These are phyloP conservation scores for Citrus mangshanensis DNA, from an alignment of 345 rosid species.

Conservation along the genomic window DNA sequence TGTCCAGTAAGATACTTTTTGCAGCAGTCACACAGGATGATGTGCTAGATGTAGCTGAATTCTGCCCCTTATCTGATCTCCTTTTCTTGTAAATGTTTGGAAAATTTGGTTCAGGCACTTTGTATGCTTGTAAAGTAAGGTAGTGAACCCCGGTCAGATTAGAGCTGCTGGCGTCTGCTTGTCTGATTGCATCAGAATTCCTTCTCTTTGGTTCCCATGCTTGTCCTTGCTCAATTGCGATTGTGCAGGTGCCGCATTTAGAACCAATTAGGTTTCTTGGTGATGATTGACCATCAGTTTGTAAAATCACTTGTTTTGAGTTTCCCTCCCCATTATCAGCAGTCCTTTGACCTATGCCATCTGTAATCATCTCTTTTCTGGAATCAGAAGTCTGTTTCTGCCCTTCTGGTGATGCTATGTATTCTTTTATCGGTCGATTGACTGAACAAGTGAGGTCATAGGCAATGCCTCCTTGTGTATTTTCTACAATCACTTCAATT, in stretches of 20 bases:
- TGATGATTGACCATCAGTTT: conserved; percentile 12
- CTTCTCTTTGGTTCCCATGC: conserved; percentile 31
- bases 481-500: conserved; percentile 26
- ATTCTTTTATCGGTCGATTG: conserved; percentile 25
- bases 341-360: conserved; percentile 10
- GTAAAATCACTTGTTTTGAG: conserved; percentile 1
- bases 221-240: conserved; percentile 25
- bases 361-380: not conserved
- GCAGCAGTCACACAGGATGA: conserved; percentile 29
- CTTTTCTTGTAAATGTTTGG: conserved; percentile 36
- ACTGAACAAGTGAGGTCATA: conserved; percentile 18
- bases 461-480: conserved; percentile 24
- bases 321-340: conserved; percentile 8
- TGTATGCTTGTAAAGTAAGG: conserved; percentile 35
- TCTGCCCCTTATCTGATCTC: conserved; percentile 46
- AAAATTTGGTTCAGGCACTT: conserved; percentile 28
- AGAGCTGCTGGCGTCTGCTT: conserved; percentile 22
- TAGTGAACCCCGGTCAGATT: conserved; percentile 37
- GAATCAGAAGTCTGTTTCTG: conserved; percentile 1
- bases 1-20: conserved; percentile 9
- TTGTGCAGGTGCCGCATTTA: conserved; percentile 17
- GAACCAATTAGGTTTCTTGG: conserved; percentile 18
- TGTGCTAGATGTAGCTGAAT: conserved; percentile 25
- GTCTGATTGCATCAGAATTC: conserved; percentile 9
- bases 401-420: conserved; percentile 20